These are phyloP conservation scores for Carex pumila DNA, from an alignment of 176 grass and related monocot genomes.

Conservation along the genomic window DNA sequence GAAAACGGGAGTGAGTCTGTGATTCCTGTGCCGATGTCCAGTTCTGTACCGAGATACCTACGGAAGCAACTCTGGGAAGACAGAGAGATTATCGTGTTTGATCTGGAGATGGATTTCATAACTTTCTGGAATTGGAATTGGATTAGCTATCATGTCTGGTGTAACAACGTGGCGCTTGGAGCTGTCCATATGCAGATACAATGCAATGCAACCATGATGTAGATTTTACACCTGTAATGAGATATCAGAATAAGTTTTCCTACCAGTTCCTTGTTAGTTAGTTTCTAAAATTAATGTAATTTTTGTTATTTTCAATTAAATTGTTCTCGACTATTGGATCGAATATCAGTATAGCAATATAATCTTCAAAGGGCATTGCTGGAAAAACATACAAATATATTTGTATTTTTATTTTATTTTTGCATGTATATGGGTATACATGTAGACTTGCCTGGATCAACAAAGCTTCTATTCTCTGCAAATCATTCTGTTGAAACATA, in stretches of 20 bases:
- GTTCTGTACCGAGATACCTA: neutral
- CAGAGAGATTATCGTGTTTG: neutral
- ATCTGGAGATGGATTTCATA: neutral
- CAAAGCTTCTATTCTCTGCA: neutral
- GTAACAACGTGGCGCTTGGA: neutral
- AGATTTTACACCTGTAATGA: neutral
- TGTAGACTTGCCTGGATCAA: neutral
- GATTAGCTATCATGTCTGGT: neutral
- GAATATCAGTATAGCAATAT: neutral
- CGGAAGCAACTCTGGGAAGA: neutral
- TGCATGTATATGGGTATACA: neutral
- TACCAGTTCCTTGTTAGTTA: neutral
- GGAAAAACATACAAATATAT: too few relatives aligned
- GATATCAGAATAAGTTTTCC: neutral
- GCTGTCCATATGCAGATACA: neutral
- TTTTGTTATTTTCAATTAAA: neutral
- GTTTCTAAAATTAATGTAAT: neutral
- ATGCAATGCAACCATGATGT: neutral
- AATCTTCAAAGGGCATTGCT: neutral
- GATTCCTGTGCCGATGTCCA: neutral
- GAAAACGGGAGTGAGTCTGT: neutral
- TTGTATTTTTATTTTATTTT: too few relatives aligned
- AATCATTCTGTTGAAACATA: neutral
- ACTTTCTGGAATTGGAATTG: neutral
- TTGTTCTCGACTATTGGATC: neutral